Base-by-base conservation (phyloP, 2,329 filamentous ascomycete species). In the Colletotrichum sidae region DNA sequence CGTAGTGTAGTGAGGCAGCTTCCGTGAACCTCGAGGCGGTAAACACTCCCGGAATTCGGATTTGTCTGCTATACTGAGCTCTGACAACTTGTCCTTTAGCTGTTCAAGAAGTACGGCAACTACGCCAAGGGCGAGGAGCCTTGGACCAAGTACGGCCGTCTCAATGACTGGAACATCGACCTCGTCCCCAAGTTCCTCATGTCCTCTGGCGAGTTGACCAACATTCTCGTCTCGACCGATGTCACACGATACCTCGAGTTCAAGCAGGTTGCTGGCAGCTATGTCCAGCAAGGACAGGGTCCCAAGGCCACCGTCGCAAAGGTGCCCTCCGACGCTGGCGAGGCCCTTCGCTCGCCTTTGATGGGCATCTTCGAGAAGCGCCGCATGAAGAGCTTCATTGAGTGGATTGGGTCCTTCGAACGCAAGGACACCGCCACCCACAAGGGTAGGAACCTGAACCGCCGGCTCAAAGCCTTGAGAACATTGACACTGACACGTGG, bases 131-230 rank as follows among this genome's bases (percentile, higher is more conserved):
- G 92, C 72, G 90, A 94, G 76, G 92, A 97, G 85, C 94, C 95
- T 71, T 98, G 96, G 96, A 95, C 96, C 86, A 94, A 97, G 81
- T 98, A 97, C 79, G 95, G 95, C 73, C 92, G 96, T 67, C 85
- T 90, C 78, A 97, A 97, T 83, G 95, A 98, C 87, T 99, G 96
- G 96, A 98, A 97, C 86, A 96, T 99, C 80, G 96, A 99, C 78
- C 88, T 99, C 68, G 94, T 99, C 53, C 95, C 96, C 72, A 99
- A 99, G 87, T 90, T 99, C 75, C 88, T 99, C 79, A 98, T 99
- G 94, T 94, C 95, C 67, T 97, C 96, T 69, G 96, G 96, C 80
- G 95, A 99, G 83, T 86, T 99, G 77, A 98, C 95, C 78, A 98
- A 98, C 83, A 97, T 99, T 76, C 90, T 99, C 76, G 94, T 97